Base-by-base conservation (phyloP, 2,329 filamentous ascomycete genomes). In the Paraconiothyrium brasiliense region DNA sequence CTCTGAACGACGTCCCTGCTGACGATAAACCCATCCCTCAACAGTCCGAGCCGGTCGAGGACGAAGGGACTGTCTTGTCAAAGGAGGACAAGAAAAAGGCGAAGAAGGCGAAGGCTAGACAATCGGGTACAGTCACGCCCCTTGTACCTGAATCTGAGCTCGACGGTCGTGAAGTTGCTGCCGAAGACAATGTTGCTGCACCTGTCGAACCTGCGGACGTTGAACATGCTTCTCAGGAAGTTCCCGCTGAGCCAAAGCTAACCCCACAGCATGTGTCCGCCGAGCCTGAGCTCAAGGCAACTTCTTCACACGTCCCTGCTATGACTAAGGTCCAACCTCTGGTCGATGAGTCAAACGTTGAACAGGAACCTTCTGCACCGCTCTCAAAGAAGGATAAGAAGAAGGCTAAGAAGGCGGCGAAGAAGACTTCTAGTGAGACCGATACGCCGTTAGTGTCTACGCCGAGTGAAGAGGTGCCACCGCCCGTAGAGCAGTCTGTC, bases 21-120 rank as follows among this genome's bases (percentile, higher is more conserved):
- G 54, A 56, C 9, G 11, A 39, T n/a, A 47, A 37, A 32, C 10
- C 22, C 11, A 22, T 13, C 8, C 9, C 43, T 8, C 43, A 56
- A 11, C 30, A 37, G 41, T 37, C 30, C 8, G 57, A 59, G 34
- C 39, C 49, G 8, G 43, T 39, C 34, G 57, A 54, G 14, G 41
- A 59, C 9, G 41, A 41, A 30, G 47, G 10, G 32, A 32, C 32
- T 10, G 37, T n/a, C 1, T 47, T 22, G 24, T 24, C 47, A n/a
- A 51, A 61, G 5, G 51, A 59, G 46, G 54, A 58, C 34, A 58
- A 55, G 22, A 56, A 51, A 62, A 57, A 22, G 58, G 46, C 47
- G 51, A 30, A 62, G 47, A 57, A 59, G 50, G 44, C 22, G 32
- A 52, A 54, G 39, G 8, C 43, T 20, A 39, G 39, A n/a, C 39